A percentile compares a stretch with the other conserved stretches of the same genome.
These are phyloP conservation scores for Aegilops longissima DNA, from an alignment of 176 grass and related monocot species.

Conservation along the genomic window DNA sequence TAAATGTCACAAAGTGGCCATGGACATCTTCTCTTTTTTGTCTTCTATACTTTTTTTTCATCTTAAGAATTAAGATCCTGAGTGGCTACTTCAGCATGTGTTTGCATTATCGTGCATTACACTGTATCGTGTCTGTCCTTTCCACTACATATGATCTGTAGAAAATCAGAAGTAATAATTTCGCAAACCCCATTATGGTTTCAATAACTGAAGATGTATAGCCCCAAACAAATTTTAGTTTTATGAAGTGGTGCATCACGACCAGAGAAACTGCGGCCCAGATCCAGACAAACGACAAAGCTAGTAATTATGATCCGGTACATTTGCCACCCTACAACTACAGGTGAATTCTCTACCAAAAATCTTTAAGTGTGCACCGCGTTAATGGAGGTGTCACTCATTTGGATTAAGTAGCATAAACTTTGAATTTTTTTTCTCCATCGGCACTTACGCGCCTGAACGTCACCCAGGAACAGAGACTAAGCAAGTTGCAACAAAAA, in stretches of 20 bases:
- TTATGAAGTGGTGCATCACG: neutral
- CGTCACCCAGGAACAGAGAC: neutral
- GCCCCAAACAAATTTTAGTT: neutral
- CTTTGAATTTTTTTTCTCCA: neutral
- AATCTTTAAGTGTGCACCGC: neutral
- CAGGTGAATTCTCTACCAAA: neutral
- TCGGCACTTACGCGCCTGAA: neutral
- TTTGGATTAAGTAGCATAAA: neutral
- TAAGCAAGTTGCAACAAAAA: neutral
- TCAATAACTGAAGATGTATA: neutral
- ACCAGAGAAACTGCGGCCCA: neutral
- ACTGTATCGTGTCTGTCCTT: neutral
- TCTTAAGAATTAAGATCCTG: neutral
- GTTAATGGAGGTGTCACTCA: neutral
- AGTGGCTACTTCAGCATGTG: neutral
- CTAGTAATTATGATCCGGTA: neutral
- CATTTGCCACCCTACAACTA: constrained; percentile 6
- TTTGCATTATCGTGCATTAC: neutral
- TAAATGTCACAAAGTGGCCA: neutral
- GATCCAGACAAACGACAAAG: neutral
- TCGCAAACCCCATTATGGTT: neutral
- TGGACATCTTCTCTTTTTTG: neutral
- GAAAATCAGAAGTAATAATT: neutral
- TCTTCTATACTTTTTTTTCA: neutral
- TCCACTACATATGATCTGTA: neutral